These are phyloP conservation scores for Ceratocystis colombiana DNA, from an alignment of 2,329 filamentous ascomycete genomes.

Conservation along the genomic window DNA sequence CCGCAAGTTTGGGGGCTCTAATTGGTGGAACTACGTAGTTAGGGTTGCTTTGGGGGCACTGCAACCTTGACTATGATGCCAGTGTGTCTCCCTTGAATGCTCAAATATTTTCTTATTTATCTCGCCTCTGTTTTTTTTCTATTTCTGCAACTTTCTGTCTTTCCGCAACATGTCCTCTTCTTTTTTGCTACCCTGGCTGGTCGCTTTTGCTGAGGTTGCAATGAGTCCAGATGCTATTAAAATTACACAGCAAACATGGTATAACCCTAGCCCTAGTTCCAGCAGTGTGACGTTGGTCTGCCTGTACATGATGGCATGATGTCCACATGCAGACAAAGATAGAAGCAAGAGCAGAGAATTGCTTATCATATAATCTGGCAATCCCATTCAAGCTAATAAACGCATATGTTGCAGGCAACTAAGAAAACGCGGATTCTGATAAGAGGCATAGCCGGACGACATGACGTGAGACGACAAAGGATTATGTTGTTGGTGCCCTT, in stretches of 20 bases:
- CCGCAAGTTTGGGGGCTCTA: not conserved
- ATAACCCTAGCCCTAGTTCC: not conserved
- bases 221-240: not conserved
- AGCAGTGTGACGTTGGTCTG: not conserved
- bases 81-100: not conserved
- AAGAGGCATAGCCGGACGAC: not conserved
- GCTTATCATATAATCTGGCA: not conserved
- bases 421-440: not conserved
- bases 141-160: not conserved
- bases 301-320: not conserved
- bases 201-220: not conserved
- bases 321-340: not conserved
- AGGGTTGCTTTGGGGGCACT: not conserved
- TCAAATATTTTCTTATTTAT: not conserved
- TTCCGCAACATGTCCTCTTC: not conserved
- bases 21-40: not conserved
- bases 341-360: too few relatives aligned
- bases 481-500: not conserved
- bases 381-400: not conserved
- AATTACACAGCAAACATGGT: not conserved
- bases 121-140: not conserved
- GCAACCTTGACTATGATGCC: not conserved
- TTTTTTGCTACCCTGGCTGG: not conserved
- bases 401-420: not conserved
- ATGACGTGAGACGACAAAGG: conserved; percentile 1